Conservation (phyloP, 1,284 basidiomycete genomes). For the Rhodotorula sp. region DNA sequence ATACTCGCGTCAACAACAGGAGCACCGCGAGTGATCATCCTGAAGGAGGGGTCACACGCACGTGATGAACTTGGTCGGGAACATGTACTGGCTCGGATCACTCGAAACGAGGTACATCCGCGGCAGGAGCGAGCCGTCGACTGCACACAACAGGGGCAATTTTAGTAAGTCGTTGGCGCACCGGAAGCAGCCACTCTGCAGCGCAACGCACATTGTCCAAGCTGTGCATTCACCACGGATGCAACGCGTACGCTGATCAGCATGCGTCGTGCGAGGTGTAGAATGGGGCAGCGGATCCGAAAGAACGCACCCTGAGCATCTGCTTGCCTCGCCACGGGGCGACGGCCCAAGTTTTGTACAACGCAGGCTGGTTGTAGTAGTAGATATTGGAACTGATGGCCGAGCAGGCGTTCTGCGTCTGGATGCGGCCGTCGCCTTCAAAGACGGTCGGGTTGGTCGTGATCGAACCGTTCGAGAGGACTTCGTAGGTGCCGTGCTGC, state of each 20-base stretch:
- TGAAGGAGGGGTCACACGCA: neutral
- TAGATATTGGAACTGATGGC: slow-evolving; percentile 9
- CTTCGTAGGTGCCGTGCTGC: slow-evolving; percentile 33
- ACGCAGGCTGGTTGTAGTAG: slow-evolving; percentile 22
- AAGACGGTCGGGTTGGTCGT: slow-evolving; percentile 29
- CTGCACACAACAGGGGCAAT: neutral
- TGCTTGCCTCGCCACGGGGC: slow-evolving; percentile 20
- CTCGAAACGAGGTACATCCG: slow-evolving; percentile 28
- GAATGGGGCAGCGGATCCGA: neutral
- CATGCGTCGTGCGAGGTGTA: neutral
- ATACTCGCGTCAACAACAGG: too few relatives aligned
- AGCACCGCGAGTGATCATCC: too few relatives aligned
- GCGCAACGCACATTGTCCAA: neutral
- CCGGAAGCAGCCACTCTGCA: neutral
- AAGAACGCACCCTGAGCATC: slow-evolving; percentile 25
- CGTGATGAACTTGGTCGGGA: slow-evolving; percentile 17
- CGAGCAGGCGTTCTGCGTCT: slow-evolving; percentile 26
- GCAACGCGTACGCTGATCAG: neutral
- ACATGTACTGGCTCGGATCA: slow-evolving; percentile 24
- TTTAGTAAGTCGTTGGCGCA: too few relatives aligned
- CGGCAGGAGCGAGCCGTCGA: slow-evolving; percentile 29
- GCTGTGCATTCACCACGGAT: too few relatives aligned
- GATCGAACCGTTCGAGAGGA: slow-evolving; percentile 18
- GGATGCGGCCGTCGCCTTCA: slow-evolving; percentile 21
- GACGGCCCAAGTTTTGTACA: slow-evolving; percentile 21